Evolutionary conservation across 192 early-diverging fungal species (phyloP).

Genomic region (Diversispora eburnea): DNA sequence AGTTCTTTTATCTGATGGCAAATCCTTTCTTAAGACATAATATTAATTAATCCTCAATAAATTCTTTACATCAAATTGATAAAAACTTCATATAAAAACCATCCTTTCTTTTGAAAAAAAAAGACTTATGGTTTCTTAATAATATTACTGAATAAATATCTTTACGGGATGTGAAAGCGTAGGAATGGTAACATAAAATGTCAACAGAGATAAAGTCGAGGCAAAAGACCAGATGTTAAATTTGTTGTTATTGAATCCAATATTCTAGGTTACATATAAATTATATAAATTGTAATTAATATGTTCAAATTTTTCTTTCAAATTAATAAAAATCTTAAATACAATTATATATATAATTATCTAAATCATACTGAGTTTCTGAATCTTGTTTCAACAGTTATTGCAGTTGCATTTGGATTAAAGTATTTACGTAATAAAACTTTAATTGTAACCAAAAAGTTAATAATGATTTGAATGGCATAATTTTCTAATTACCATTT

Average conservation of each 20-base stretch:
- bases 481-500: too few relatives aligned
- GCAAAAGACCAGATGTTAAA: slow-evolving; percentile 54
- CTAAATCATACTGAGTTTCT: slow-evolving; percentile 40
- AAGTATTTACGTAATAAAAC: slow-evolving; percentile 75
- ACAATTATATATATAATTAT: background rate
- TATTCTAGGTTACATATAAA: slow-evolving; percentile 25
- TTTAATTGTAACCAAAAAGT: slow-evolving; percentile 18
- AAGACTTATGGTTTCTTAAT: slow-evolving; percentile 90
- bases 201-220: slow-evolving; percentile 62
- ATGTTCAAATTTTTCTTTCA: too few relatives aligned
- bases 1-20: slow-evolving; percentile 65
- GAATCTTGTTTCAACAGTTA: slow-evolving; percentile 62
- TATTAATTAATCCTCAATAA: too few relatives aligned
- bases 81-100: too few relatives aligned
- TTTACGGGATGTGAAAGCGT: slow-evolving; percentile 78
- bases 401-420: slow-evolving; percentile 66
- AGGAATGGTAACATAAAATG: slow-evolving; percentile 88
- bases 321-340: background rate
- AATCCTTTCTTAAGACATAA: slow-evolving; percentile 31
- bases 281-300: background rate
- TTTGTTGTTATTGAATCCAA: slow-evolving; percentile 67
- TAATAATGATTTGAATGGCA: too few relatives aligned
- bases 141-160: slow-evolving; percentile 66
- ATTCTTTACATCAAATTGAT: too few relatives aligned
- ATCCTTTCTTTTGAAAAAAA: too few relatives aligned